A percentile compares a stretch with the other conserved stretches of the same genome.
These are phyloP conservation scores for Rhynchosporium secalis DNA, from an alignment of 2,329 filamentous ascomycete genomes.

Conservation along the genomic window DNA sequence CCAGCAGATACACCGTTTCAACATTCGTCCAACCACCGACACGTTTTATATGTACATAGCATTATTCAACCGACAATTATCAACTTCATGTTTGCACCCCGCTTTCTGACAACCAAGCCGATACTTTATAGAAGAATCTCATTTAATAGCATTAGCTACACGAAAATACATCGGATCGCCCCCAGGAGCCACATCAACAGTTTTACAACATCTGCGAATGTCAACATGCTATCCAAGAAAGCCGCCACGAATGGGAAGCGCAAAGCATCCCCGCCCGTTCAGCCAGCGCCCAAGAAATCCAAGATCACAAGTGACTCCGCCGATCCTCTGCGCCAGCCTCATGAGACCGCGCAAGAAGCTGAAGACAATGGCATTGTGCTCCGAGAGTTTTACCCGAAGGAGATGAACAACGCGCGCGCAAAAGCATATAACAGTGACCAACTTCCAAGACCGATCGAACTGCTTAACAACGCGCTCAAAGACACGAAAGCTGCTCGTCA, in stretches of 20 bases:
- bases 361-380: constrained; percentile 63
- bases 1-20: too few species aligned
- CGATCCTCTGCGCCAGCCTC: constrained; percentile 32
- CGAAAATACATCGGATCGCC: not conserved
- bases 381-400: constrained; percentile 77
- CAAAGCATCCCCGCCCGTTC: constrained; percentile 26
- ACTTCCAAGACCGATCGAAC: constrained; percentile 71
- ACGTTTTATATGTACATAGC: not conserved
- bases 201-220: constrained; percentile 13
- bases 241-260: constrained; percentile 29
- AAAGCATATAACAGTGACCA: constrained; percentile 69
- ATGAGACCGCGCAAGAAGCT: constrained; percentile 41
- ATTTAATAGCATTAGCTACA: not conserved
- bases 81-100: constrained; percentile 5
- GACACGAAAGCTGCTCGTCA: constrained; percentile 58
- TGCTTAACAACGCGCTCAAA: constrained; percentile 59
- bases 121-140: not conserved
- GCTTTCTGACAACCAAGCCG: not conserved
- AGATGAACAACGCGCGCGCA: constrained; percentile 82
- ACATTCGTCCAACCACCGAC: not conserved
- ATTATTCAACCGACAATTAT: not conserved
- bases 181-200: not conserved
- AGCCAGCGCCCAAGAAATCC: constrained; percentile 26
- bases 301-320: constrained; percentile 28
- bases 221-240: constrained; percentile 33